These are phyloP conservation scores for Sporodiniella umbellata DNA, from an alignment of 371 early-diverging fungal species.

Conservation along the genomic window DNA sequence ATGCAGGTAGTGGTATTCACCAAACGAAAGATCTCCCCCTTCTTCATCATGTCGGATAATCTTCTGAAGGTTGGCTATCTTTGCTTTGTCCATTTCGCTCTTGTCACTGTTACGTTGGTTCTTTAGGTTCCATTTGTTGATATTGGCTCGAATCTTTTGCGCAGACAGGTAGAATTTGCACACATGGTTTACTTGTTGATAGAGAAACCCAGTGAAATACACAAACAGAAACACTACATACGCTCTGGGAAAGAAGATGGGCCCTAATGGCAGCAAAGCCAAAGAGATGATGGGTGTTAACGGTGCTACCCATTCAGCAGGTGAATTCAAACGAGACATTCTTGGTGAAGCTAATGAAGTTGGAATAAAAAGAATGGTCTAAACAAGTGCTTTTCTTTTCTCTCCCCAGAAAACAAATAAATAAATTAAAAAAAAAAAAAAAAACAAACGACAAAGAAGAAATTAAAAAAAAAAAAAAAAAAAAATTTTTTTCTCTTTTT, in stretches of 20 bases:
- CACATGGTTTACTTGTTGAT: constrained; percentile 44
- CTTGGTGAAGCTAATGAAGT: background rate
- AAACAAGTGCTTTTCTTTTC: background rate
- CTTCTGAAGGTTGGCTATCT: constrained; percentile 8
- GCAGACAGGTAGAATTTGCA: constrained; percentile 43
- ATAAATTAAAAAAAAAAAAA: background rate
- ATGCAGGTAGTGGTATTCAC: constrained; percentile 20
- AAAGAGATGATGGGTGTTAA: constrained; percentile 38
- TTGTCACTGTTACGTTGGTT: constrained; percentile 8
- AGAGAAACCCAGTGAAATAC: constrained; percentile 41
- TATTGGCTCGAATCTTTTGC: constrained; percentile 26
- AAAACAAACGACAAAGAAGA: background rate
- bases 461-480: background rate
- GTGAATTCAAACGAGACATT: constrained; percentile 27
- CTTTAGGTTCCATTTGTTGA: constrained; percentile 27
- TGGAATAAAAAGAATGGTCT: background rate
- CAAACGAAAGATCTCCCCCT: constrained; percentile 3
- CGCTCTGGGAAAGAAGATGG: constrained; percentile 38
- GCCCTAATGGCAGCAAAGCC: constrained; percentile 38
- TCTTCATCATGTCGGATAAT: constrained; percentile 13
- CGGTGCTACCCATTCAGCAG: constrained; percentile 52
- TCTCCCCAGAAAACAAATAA: constrained; percentile 1
- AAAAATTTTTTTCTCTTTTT: no score
- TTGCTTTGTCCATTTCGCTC: constrained; percentile 6
- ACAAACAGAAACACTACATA: constrained; percentile 38